Base-by-base conservation (phyloP, 2,329 filamentous ascomycete species). In the Pseudovirgaria hyperparasitica region DNA sequence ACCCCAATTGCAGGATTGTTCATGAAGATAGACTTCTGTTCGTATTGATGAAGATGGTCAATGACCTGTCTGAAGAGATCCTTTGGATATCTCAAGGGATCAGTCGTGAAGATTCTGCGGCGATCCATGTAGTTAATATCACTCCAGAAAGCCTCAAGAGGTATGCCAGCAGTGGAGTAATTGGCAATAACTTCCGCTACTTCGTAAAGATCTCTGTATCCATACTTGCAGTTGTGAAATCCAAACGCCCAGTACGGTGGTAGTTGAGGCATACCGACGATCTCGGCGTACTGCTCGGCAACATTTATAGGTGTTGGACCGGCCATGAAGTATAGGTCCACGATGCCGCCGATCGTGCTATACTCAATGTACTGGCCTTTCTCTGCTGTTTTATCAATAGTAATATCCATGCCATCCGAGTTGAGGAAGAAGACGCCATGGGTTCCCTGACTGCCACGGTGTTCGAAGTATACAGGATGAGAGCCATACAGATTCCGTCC, bases 1-100 rank as follows among this genome's bases (percentile, higher is more conserved):
- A n/a, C n/a, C n/a, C n/a, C n/a, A 21, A 52, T 34, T 10, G 40
- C 48, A 3, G 77, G 76, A 38, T 90, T 82, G 1, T 87, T 76
- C 72, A 90, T 90, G 24, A 86, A 56, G 16, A 82, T 66, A 36
- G 81, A 82, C 24, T 78, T 67, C 46, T 84, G 78, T 22, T 78
- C 54, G 30, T 72, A 65, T 5, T 55, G 48, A 41, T 85, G 79
- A 0, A 90, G 63, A 13, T 76, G 69, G 19, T 67, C 58, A 13
- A 78, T 72, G 2, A 85, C 54, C 38, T 77, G 66, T 19, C 69
- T 72, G 59, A 84, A 67, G 47, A 67, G 64, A 0, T 60, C 30
- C 5, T 78, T 43, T 0, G 75, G 67, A 43, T 75, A 82, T 17
- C 75, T 58, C 3, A 72, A 61, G 0, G 71, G 67, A 34, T 82